Percentiles rank a stretch among this genome's conserved stretches.
Conservation (phyloP, 805 yeast genomes). For the Brettanomyces anomalus region DNA sequence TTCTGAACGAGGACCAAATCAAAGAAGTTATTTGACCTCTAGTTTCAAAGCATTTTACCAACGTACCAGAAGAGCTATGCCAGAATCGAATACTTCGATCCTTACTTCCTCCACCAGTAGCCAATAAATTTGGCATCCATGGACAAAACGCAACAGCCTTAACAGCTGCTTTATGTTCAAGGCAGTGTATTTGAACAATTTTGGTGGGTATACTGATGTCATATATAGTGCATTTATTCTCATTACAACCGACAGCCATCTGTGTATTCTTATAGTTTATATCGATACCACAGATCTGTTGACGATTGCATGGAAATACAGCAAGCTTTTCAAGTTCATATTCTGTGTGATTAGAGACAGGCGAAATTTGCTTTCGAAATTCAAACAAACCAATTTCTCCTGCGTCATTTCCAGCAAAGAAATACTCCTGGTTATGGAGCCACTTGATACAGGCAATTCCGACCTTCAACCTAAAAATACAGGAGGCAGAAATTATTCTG, state of each 20-base stretch:
- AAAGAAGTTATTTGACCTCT: constrained; percentile 73
- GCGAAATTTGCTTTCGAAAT: constrained; percentile 5
- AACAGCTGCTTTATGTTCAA: constrained; percentile 78
- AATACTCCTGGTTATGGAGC: constrained; percentile 35
- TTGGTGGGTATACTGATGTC: constrained; percentile 33
- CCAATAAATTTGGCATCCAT: constrained; percentile 72
- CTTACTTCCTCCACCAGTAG: constrained; percentile 86
- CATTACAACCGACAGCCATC: constrained; percentile 78
- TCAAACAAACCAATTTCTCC: constrained; percentile 48
- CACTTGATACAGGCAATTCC: constrained; percentile 54
- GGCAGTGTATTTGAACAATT: constrained; percentile 37
- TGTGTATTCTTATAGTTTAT: constrained; percentile 44
- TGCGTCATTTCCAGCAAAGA: constrained; percentile 56
- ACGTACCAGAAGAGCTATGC: constrained; percentile 76
- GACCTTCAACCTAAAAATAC: constrained; percentile 22
- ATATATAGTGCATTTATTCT: constrained; percentile 76
- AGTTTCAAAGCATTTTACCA: constrained; percentile 47
- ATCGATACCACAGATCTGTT: constrained; percentile 61
- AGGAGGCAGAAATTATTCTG: constrained; percentile 11
- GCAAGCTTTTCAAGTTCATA: constrained; percentile 13
- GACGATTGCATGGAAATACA: constrained; percentile 38
- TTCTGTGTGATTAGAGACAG: background rate
- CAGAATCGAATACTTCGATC: constrained; percentile 78
- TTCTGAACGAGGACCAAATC: constrained; percentile 58
- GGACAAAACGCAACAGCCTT: constrained; percentile 89